Evolutionary conservation across 2,329 filamentous ascomycete species (phyloP).

Genomic region (Botrytis pseudocinerea): DNA sequence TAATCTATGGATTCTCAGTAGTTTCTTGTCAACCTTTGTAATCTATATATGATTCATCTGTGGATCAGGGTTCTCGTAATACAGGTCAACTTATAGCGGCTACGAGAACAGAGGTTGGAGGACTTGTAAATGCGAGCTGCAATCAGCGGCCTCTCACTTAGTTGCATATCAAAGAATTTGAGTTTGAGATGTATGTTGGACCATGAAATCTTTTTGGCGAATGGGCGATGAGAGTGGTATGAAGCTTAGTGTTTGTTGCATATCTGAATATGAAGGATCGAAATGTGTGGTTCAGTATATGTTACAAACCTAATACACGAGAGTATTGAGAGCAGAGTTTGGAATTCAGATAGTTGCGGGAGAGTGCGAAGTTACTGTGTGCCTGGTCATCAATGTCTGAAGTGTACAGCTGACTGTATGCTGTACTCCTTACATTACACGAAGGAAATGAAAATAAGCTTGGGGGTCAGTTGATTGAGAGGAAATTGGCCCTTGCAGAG

Average conservation of each 20-base stretch:
- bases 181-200: background rate
- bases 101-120: background rate
- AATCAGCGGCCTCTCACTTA: background rate
- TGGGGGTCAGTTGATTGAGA: background rate
- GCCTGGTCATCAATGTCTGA: background rate
- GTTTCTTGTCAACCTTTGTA: background rate
- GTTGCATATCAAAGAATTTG: background rate
- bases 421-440: background rate
- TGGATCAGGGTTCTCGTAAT: background rate
- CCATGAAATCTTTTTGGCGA: background rate
- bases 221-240: background rate
- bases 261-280: background rate
- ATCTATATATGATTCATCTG: background rate
- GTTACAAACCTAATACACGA: background rate
- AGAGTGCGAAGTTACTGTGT: background rate
- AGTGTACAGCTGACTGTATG: background rate
- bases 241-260: background rate
- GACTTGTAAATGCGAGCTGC: background rate
- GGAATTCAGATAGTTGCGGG: background rate
- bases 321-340: background rate
- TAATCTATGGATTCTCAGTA: background rate
- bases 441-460: background rate
- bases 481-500: background rate
- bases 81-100: background rate
- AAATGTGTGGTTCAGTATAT: background rate